A percentile compares a stretch with the other conserved stretches of the same genome.
phyloP scores from a whole-genome alignment of 768 basidiomycete genomes.

The Pleurotus djamor region DNA sequence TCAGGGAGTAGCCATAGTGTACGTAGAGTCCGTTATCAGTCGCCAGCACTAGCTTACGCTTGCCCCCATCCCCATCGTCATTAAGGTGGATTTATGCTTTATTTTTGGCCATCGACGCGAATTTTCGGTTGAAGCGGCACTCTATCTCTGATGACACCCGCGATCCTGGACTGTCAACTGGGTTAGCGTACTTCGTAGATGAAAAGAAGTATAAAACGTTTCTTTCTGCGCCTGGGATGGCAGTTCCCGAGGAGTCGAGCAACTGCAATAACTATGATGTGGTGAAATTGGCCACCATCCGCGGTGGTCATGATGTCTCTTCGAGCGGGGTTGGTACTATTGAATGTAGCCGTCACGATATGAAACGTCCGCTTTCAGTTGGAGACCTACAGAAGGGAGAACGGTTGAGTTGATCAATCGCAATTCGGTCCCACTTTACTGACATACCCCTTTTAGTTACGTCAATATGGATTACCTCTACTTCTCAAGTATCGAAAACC shows the following conservation, averaged over 20 bases:
- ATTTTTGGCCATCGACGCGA: constrained; percentile 24
- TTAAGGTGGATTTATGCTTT: constrained; percentile 22
- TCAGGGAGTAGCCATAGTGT: too few relatives aligned
- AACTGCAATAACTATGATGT: constrained; percentile 4
- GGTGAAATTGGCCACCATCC: constrained; percentile 11
- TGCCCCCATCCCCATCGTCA: too few relatives aligned
- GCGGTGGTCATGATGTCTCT: constrained; percentile 6
- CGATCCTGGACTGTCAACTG: too few relatives aligned
- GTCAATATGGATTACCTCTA: constrained; percentile 26
- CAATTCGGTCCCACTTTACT: too few relatives aligned
- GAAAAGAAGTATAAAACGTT: constrained; percentile 8
- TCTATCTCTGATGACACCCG: constrained; percentile 12
- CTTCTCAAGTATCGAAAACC: constrained; percentile 13
- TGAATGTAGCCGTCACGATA: constrained; percentile 14
- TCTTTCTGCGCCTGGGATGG: neutral
- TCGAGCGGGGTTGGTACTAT: constrained; percentile 6
- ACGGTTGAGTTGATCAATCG: constrained; percentile 24
- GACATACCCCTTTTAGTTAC: too few relatives aligned
- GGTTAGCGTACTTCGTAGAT: neutral
- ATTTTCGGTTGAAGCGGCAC: constrained; percentile 18
- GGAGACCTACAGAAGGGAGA: constrained; percentile 26
- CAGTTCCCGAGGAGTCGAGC: constrained; percentile 6
- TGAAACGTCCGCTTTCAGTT: constrained; percentile 13
- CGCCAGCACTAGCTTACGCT: too few relatives aligned
- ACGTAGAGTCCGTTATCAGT: too few relatives aligned